A percentile compares a stretch with the other conserved stretches of the same genome.
Conservation (phyloP, 305 asterid species). For the Solanum hybrid region DNA sequence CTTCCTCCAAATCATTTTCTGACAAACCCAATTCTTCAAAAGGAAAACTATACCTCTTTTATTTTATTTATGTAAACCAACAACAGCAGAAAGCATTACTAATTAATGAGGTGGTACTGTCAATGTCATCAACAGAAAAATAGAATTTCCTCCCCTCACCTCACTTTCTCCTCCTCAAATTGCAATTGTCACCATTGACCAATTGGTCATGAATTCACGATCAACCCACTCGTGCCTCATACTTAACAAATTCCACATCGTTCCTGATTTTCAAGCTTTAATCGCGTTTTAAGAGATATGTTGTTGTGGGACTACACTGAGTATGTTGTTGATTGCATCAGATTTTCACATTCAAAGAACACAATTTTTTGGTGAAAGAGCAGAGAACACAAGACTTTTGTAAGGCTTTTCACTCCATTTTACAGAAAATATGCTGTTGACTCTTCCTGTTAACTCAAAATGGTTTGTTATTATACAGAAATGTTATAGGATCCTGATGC, state of each 20-base stretch:
- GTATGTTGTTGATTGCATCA: not conserved
- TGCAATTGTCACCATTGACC: not conserved
- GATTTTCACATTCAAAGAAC: not conserved
- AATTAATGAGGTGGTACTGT: not conserved
- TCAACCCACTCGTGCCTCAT: not conserved
- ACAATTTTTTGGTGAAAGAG: not conserved
- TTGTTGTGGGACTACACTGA: not conserved
- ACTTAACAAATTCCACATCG: not conserved
- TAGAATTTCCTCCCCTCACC: not conserved
- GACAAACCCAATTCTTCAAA: not conserved
- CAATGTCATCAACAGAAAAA: not conserved
- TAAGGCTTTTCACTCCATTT: not conserved
- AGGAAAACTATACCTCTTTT: not conserved
- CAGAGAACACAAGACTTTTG: not conserved
- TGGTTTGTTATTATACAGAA: not conserved
- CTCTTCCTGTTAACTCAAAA: not conserved
- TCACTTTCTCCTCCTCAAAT: slow-evolving; percentile 3
- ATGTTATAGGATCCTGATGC: not conserved
- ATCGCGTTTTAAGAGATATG: not conserved
- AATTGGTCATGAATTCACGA: not conserved
- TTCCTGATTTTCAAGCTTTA: not conserved
- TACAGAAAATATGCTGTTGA: not conserved
- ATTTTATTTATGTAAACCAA: not conserved
- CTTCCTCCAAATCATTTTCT: not conserved
- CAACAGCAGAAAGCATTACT: not conserved